Conservation (phyloP, 2,329 filamentous ascomycete genomes). For the Iodosphaeria phyllophila region DNA sequence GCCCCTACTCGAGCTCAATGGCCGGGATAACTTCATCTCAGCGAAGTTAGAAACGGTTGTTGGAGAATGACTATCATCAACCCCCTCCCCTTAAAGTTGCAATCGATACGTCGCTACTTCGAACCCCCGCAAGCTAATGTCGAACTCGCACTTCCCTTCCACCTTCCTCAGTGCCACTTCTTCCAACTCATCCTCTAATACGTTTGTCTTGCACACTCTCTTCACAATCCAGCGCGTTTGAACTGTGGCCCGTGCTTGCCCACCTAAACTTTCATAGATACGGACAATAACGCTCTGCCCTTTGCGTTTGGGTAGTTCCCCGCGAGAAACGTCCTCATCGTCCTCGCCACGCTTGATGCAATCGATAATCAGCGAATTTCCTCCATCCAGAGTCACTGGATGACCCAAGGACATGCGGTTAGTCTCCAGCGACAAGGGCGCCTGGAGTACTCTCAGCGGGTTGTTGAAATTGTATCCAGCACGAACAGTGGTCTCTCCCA, state of each 20-base stretch:
- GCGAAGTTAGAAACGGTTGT: too few relatives aligned
- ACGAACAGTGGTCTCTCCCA: constrained; percentile 57
- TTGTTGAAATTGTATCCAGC: constrained; percentile 86
- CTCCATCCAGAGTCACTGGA: constrained; percentile 50
- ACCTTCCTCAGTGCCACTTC: constrained; percentile 33
- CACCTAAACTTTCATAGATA: constrained; percentile 78
- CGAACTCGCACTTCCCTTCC: constrained; percentile 31
- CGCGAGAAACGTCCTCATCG: constrained; percentile 51
- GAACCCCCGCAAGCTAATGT: constrained; percentile 56
- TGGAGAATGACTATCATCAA: too few relatives aligned
- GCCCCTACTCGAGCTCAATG: too few relatives aligned
- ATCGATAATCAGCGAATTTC: constrained; percentile 59
- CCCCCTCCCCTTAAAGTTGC: constrained; percentile 21
- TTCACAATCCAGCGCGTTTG: constrained; percentile 50
- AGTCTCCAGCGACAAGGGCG: constrained; percentile 13
- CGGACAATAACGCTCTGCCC: constrained; percentile 69
- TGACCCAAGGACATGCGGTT: constrained; percentile 8
- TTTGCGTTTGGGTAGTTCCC: constrained; percentile 43
- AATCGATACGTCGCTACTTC: constrained; percentile 71
- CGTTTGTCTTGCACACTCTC: constrained; percentile 65
- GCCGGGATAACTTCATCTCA: too few relatives aligned
- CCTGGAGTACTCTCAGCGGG: constrained; percentile 41
- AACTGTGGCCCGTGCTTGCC: constrained; percentile 55
- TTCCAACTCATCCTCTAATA: constrained; percentile 73
- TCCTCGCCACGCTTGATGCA: constrained; percentile 87